Evolutionary conservation across 768 basidiomycete genomes (phyloP).

Genomic region (Sarcodon sp.): DNA sequence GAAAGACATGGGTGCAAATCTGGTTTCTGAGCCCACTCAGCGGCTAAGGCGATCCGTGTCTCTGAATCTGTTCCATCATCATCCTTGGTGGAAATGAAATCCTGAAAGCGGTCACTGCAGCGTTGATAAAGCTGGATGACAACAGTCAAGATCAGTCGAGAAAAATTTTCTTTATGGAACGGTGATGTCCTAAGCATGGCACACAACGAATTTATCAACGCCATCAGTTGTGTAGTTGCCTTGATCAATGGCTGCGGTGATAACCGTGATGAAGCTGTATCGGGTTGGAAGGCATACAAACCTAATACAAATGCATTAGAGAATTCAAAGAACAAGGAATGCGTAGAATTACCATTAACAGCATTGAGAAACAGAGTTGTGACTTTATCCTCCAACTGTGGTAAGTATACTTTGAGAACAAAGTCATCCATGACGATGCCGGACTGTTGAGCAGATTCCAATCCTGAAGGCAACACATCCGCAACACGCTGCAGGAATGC

Average conservation of each 20-base stretch:
- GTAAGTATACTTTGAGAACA: conserved; percentile 83
- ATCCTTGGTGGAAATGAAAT: conserved; percentile 37
- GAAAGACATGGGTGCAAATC: conserved; percentile 67
- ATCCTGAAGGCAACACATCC: conserved; percentile 59
- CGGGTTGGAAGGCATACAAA: conserved; percentile 80
- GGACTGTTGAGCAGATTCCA: conserved; percentile 52
- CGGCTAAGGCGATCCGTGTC: conserved; percentile 40
- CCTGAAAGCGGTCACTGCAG: conserved; percentile 81
- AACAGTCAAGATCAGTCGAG: conserved; percentile 84
- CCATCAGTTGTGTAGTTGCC: conserved; percentile 75
- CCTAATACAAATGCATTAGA: conserved; percentile 26
- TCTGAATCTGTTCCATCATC: conserved; percentile 22
- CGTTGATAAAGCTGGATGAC: conserved; percentile 95
- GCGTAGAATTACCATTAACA: conserved; percentile 43
- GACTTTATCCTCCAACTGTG: conserved; percentile 92
- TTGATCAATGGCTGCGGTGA: conserved; percentile 70
- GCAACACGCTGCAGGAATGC: conserved; percentile 68
- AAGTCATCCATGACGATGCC: conserved; percentile 82
- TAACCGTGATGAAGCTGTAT: conserved; percentile 50
- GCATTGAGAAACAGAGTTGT: conserved; percentile 78
- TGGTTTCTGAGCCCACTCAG: conserved; percentile 76
- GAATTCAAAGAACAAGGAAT: background rate
- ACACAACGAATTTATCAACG: conserved; percentile 84
- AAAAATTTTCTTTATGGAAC: conserved; percentile 92
- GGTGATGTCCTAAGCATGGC: conserved; percentile 84